Base-by-base conservation (phyloP, 2,329 filamentous ascomycete species). In the Trichoderma sp. region DNA sequence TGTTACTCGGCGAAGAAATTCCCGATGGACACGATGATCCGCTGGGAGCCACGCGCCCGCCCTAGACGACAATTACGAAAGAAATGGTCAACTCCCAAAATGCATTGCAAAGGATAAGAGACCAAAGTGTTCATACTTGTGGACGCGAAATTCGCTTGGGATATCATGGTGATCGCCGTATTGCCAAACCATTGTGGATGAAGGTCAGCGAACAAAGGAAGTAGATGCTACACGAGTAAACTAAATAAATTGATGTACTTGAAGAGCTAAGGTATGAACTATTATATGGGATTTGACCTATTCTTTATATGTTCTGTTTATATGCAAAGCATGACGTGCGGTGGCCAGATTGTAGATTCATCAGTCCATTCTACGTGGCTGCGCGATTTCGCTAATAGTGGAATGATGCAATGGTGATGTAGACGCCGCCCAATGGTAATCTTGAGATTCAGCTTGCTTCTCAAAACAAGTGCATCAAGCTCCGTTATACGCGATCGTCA, bases 21-120 rank as follows among this genome's bases (percentile, higher is more conserved):
- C 84, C 67, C 82, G 83, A 76, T 91, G 88, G 11, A 88, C 80
- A 46, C 86, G 83, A 74, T 88, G 85, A 78, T 91, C 88, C 2
- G 85, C 80, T 3, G 89, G 89, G 32, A 91, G 83, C 90, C 89
- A 92, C 46, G 80, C 79, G 10, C 88, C 87, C 2, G 81, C 77
- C 74, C 85, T 87, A 8, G 6, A 60, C 18, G 10, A 61, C 28
- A 24, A 28, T 52, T 39, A 16, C 24, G 7, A 64, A 18, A 18
- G 18, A 43, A 24, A 21, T 13, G 3, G 46, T 39, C 0, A 24
- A 10, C 16, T 21, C 16, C 7, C 28, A 11, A 14, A 30, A 14
- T 21, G 39, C 26, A 26, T n/a, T 39, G 5, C 32, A n/a, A 11
- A 13, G 10, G 21, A 26, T 4, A 1, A 21, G 30, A 49, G 5